These are phyloP conservation scores for Hypoxylon perforatum DNA, from an alignment of 495 filamentous ascomycete genomes.

Conservation along the genomic window DNA sequence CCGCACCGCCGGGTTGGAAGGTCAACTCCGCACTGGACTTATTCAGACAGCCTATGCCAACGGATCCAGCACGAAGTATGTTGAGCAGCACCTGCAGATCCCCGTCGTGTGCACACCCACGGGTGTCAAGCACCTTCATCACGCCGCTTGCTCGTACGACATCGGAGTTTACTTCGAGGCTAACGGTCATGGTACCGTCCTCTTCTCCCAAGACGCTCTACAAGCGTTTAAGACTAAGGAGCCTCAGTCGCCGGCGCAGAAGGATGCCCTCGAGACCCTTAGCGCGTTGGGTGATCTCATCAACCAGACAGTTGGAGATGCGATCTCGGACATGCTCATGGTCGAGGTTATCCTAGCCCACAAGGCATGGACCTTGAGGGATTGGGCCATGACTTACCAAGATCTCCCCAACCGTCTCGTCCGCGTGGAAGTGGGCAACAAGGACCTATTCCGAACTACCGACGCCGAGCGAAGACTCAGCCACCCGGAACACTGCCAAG, in stretches of 20 bases:
- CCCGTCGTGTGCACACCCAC: constrained; percentile 93
- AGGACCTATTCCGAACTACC: constrained; percentile 86
- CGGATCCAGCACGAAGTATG: constrained; percentile 91
- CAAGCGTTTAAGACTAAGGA: constrained; percentile 78
- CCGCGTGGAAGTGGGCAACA: constrained; percentile 87
- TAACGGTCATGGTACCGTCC: constrained; percentile 95
- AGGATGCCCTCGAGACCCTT: constrained; percentile 83
- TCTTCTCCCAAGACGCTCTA: constrained; percentile 86
- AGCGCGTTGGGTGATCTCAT: constrained; percentile 85
- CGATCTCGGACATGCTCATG: constrained; percentile 93
- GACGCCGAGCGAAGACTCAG: constrained; percentile 91
- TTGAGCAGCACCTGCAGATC: constrained; percentile 86
- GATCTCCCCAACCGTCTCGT: constrained; percentile 96
- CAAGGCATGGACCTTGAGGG: constrained; percentile 88
- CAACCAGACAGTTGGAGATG: constrained; percentile 98
- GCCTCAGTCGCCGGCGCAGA: constrained; percentile 91
- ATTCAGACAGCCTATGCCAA: constrained; percentile 99
- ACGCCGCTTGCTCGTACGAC: constrained; percentile 89
- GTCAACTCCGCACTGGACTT: constrained; percentile 87
- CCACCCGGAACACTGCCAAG: constrained; percentile 80
- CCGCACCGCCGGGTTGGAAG: constrained; percentile 77
- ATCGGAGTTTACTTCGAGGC: constrained; percentile 98
- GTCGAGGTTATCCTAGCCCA: constrained; percentile 96
- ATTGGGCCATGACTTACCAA: constrained; percentile 94
- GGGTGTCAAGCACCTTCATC: constrained; percentile 97